phyloP scores from a whole-genome alignment of 1,284 basidiomycete species.

The Erythrobasidium hasegawianum region DNA sequence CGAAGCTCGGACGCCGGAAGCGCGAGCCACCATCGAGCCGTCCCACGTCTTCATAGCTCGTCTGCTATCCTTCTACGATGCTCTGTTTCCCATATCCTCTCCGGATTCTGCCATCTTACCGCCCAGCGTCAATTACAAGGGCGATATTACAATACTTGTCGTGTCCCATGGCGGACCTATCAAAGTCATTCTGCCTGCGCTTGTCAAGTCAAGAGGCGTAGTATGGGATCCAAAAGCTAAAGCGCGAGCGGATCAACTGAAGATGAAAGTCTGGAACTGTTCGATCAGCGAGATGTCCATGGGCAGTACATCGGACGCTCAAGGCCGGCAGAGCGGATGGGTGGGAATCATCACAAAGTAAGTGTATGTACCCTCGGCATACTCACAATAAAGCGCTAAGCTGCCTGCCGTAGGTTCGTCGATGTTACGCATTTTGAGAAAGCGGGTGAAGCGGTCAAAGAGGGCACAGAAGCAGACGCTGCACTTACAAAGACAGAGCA shows the following conservation, averaged over 20 bases:
- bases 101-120: background rate
- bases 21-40: slow-evolving; percentile 37
- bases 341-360: slow-evolving; percentile 11
- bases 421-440: slow-evolving; percentile 14
- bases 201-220: slow-evolving; percentile 20
- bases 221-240: slow-evolving; percentile 14
- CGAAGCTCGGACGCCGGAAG: slow-evolving; percentile 28
- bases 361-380: background rate
- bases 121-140: background rate
- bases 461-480: slow-evolving; percentile 28
- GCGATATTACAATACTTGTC: slow-evolving; percentile 34
- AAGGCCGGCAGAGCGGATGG: slow-evolving; percentile 14
- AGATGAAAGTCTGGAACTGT: slow-evolving; percentile 40
- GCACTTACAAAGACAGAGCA: background rate
- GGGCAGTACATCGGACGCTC: slow-evolving; percentile 2
- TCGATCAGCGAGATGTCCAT: slow-evolving; percentile 39
- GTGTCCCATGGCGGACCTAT: slow-evolving; percentile 43
- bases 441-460: slow-evolving; percentile 3
- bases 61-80: slow-evolving; percentile 40
- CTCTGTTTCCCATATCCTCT: slow-evolving; percentile 25
- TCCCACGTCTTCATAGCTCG: slow-evolving; percentile 29
- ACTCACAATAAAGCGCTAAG: background rate
- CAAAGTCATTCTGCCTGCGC: slow-evolving; percentile 37
- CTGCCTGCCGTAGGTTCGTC: background rate
- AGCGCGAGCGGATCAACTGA: slow-evolving; percentile 15